Evolutionary conservation across 164 flowering plant genomes (phyloP), one percentile per base, ranked within the genome.

Genomic region (Houttuynia cordata): DNA sequence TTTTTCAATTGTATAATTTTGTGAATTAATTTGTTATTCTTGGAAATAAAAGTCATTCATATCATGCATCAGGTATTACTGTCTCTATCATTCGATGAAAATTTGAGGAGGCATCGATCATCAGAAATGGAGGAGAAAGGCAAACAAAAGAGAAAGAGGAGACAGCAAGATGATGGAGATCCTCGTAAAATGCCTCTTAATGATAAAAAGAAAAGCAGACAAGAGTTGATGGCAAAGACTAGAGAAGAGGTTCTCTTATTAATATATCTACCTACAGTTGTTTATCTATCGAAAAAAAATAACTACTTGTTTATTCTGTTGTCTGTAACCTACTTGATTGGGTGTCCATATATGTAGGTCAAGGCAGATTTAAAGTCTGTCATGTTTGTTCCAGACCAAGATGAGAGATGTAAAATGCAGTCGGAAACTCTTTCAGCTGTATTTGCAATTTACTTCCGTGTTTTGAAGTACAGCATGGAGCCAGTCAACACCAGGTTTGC

Each of bases 381-480:
- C 67, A 68, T 92, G 22, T 74, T 82, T 70, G 69, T 79, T 41
- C 80, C 81, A 57, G 92, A 93, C 70, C 72, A 60, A 49, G 45
- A 60, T 60, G 97, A 88, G 67, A 67, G 65, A 63, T 79, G 73
- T 74, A 72, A 65, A 60, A 81, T 87, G 79, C 99, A 93, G 71
- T 61, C 99, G 6, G 85, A 82, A 64, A 81, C 88, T 17, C 94
- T 93, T 56, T 77, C 97, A 66, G 82, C 91, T 72, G 85, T 93
- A 25, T 93, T 93, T 70, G 75, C 86, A 68, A 93, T 84, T 62
- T 90, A 83, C 65, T 93, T 93, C 56, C 97, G 99, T 20, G 75
- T 93, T 37, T 69, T 93, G 72, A 93, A 81, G 73, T 80, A 80
- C 62, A 57, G 89, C 8, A 64, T 81, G 79, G 75, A 71, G 47